phyloP scores from a whole-genome alignment of 805 yeast species.

The Barnettozyma populi region DNA sequence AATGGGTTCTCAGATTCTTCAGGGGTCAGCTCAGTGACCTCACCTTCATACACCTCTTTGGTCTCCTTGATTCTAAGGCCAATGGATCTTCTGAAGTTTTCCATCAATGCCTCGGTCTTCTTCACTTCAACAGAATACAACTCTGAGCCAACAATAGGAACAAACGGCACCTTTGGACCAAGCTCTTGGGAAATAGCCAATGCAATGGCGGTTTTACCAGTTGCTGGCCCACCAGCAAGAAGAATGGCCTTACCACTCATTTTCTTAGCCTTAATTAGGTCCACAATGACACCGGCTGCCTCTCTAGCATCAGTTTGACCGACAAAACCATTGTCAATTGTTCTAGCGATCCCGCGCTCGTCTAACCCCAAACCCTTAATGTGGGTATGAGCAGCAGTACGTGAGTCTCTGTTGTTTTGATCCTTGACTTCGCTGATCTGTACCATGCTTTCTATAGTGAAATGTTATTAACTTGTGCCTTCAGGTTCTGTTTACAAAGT shows the following conservation, averaged over 20 bases:
- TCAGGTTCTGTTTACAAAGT: neutral
- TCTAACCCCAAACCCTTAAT: slow-evolving; percentile 93
- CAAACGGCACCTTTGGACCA: slow-evolving; percentile 96
- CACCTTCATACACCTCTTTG: slow-evolving; percentile 97
- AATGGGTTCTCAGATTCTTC: slow-evolving; percentile 95
- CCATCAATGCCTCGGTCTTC: slow-evolving; percentile 95
- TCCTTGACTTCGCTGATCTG: slow-evolving; percentile 75
- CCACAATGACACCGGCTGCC: slow-evolving; percentile 94
- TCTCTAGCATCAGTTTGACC: slow-evolving; percentile 71
- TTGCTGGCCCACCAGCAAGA: slow-evolving; percentile 96
- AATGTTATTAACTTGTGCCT: neutral
- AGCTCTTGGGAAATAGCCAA: slow-evolving; percentile 92
- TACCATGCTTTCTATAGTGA: slow-evolving; percentile 45
- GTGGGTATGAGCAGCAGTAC: slow-evolving; percentile 96
- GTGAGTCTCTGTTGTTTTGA: slow-evolving; percentile 40
- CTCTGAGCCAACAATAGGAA: slow-evolving; percentile 95
- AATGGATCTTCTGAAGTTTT: slow-evolving; percentile 92
- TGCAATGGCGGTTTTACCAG: slow-evolving; percentile 97
- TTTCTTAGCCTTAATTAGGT: slow-evolving; percentile 83
- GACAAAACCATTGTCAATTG: slow-evolving; percentile 80
- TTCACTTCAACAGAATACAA: slow-evolving; percentile 93
- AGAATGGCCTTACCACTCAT: slow-evolving; percentile 95
- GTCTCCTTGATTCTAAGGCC: slow-evolving; percentile 95
- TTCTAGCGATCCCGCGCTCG: slow-evolving; percentile 80
- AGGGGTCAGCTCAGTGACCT: slow-evolving; percentile 91